These are phyloP conservation scores for Kurtzmaniella quercitrusa DNA, from an alignment of 1,139 yeast species.

Conservation along the genomic window DNA sequence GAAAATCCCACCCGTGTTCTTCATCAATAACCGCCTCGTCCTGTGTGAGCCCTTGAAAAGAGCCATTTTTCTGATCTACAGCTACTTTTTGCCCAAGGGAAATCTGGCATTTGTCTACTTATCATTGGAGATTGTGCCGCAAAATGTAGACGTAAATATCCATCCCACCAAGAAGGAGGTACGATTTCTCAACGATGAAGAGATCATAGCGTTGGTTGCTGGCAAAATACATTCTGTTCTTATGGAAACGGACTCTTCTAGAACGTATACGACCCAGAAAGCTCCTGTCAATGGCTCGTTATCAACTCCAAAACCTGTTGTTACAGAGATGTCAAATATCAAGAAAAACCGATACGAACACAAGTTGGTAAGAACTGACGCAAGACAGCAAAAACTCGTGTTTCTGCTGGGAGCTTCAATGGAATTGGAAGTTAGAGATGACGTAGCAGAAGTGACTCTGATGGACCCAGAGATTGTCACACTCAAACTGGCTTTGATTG, in stretches of 20 bases:
- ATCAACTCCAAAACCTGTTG: slow-evolving; percentile 12
- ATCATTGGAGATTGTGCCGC: slow-evolving; percentile 60
- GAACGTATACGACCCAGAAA: slow-evolving; percentile 68
- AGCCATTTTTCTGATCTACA: slow-evolving; percentile 62
- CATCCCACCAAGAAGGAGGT: slow-evolving; percentile 97
- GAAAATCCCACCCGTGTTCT: slow-evolving; percentile 63
- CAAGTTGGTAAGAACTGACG: slow-evolving; percentile 71
- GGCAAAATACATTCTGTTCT: slow-evolving; percentile 46
- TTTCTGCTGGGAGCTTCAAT: slow-evolving; percentile 1
- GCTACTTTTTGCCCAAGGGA: slow-evolving; percentile 73
- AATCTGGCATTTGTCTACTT: slow-evolving; percentile 75
- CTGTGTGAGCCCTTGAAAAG: slow-evolving; percentile 75
- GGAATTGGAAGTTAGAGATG: background rate
- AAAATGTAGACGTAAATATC: slow-evolving; percentile 82
- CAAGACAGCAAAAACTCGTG: slow-evolving; percentile 54
- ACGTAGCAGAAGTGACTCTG: slow-evolving; percentile 22
- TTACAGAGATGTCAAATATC: slow-evolving; percentile 5
- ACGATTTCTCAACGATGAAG: slow-evolving; percentile 80
- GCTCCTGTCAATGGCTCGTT: slow-evolving; percentile 28
- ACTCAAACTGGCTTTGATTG: slow-evolving; percentile 50
- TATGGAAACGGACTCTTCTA: slow-evolving; percentile 58
- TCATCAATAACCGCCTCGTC: slow-evolving; percentile 81
- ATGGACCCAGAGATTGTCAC: slow-evolving; percentile 55
- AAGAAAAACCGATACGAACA: slow-evolving; percentile 51
- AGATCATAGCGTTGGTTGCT: slow-evolving; percentile 64